phyloP scores from a whole-genome alignment of 2,329 filamentous ascomycete species.

The Cladosporium sp. region DNA sequence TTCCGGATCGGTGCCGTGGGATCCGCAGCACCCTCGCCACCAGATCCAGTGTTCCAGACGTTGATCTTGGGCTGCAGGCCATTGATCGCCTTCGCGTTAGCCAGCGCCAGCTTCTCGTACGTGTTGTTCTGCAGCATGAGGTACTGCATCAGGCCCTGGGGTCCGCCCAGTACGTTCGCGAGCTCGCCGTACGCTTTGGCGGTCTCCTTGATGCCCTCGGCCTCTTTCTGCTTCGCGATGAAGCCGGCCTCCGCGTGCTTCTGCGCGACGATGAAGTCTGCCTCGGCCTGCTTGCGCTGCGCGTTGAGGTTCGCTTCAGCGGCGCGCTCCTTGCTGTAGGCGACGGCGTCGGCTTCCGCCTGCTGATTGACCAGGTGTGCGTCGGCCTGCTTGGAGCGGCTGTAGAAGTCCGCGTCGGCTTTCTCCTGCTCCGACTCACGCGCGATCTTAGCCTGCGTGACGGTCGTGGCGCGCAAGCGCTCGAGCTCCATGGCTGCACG shows the following conservation, averaged over 20 bases:
- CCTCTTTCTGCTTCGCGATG: constrained; percentile 61
- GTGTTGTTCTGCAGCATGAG: constrained; percentile 82
- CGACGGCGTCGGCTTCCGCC: constrained; percentile 52
- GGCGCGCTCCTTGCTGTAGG: constrained; percentile 34
- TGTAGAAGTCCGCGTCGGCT: constrained; percentile 52
- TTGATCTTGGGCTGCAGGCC: constrained; percentile 85
- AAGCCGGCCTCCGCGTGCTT: constrained; percentile 56
- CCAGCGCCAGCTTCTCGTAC: constrained; percentile 69
- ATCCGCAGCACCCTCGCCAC: constrained; percentile 44
- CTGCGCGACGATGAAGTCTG: constrained; percentile 35
- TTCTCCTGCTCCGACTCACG: constrained; percentile 63
- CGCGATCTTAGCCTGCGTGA: constrained; percentile 67
- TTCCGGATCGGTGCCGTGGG: constrained; percentile 63
- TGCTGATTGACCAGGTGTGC: constrained; percentile 53
- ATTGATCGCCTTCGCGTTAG: constrained; percentile 68
- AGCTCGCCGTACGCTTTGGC: constrained; percentile 73
- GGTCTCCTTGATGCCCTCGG: constrained; percentile 70
- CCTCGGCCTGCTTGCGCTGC: constrained; percentile 35
- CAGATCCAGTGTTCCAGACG: constrained; percentile 73
- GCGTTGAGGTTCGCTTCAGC: constrained; percentile 40
- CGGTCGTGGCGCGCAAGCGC: constrained; percentile 67
- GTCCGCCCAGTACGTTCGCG: constrained; percentile 67
- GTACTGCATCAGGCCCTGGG: constrained; percentile 71
- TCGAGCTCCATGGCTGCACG: constrained; percentile 75
- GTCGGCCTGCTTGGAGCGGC: constrained; percentile 47